phyloP scores from a whole-genome alignment of 2,329 filamentous ascomycete species.

The Emydomyces testavorans region DNA sequence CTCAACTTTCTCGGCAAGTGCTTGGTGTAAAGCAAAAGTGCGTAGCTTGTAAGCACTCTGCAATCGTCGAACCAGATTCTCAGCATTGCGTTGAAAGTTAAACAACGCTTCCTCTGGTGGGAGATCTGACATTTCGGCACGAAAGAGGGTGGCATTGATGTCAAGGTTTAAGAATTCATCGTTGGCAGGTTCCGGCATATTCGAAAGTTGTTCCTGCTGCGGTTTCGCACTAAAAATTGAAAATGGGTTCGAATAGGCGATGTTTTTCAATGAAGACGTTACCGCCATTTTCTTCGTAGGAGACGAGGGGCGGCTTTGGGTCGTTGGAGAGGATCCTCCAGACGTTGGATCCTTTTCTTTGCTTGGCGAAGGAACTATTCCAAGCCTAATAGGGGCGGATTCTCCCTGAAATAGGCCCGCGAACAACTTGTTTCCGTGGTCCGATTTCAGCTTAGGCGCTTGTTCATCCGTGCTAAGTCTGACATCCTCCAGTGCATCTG shows the following conservation, averaged over 20 bases:
- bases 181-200: slow-evolving; percentile 30
- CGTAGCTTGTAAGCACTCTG: slow-evolving; percentile 47
- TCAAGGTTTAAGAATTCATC: slow-evolving; percentile 47
- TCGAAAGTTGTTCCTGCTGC: slow-evolving; percentile 21
- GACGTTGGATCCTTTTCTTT: not conserved
- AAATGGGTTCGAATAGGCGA: slow-evolving; percentile 29
- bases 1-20: slow-evolving; percentile 44
- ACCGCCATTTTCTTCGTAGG: slow-evolving; percentile 22
- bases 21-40: slow-evolving; percentile 40
- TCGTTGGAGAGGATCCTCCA: not conserved
- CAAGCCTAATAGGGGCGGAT: slow-evolving; percentile 13
- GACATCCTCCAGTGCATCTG: slow-evolving; percentile 13
- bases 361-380: slow-evolving; percentile 2
- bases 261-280: slow-evolving; percentile 26
- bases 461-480: slow-evolving; percentile 7
- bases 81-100: slow-evolving; percentile 46
- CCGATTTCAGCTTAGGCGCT: slow-evolving; percentile 6
- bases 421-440: slow-evolving; percentile 10
- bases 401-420: slow-evolving; percentile 16
- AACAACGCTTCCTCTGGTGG: slow-evolving; percentile 45
- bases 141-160: slow-evolving; percentile 44
- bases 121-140: slow-evolving; percentile 39
- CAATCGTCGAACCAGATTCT: slow-evolving; percentile 43
- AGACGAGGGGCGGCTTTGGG: slow-evolving; percentile 14
- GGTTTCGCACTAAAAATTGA: slow-evolving; percentile 35